Base-by-base conservation (phyloP, 2,329 filamentous ascomycete genomes). In the Dothideomycetes sp. region DNA sequence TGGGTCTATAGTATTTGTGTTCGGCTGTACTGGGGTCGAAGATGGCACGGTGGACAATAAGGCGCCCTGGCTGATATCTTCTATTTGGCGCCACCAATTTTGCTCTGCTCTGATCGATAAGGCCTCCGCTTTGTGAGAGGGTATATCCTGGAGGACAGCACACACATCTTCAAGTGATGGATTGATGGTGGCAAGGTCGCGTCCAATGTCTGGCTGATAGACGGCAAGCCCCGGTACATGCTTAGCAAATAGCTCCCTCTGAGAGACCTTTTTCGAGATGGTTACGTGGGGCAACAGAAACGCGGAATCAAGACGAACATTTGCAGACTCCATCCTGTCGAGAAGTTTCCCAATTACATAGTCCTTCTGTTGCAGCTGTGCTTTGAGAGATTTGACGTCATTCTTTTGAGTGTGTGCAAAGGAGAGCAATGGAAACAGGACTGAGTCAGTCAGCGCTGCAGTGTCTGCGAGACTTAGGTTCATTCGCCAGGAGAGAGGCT, bases 401-500 rank as follows among this genome's bases (percentile, higher is more conserved):
- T 58, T 55, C 41, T 68, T 63, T 42, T 69, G 63, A 2, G 58
- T 58, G 22, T 65, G 60, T 14, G 69, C 66, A 16, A 67, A 65
- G 17, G 59, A 58, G 19, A 79, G 54, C 12, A 77, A 57, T 2
- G 75, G 75, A 4, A 69, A 54, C 8, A 78, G 59, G 16, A 80
- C 53, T 34, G 70, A 60, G 33, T 58, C 56, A 10, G 65, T 69
- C n/a, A 75, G 51, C 3, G 56, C 57, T 4, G 56, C 55, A 4
- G 63, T 52, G 1, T 60, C 47, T 22, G 61, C 57, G 36, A 57
- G 67, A 5, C 48, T 55, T 14, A 89, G 60, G 35, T 69, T 59
- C 41, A 87, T 66, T 0, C 69, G 70, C 84, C 84, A 89, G 44
- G 63, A 63, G 27, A 89, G 62, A 4, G 75, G 69, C 35, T 68